These are phyloP conservation scores for Delphinella strobiligena DNA, from an alignment of 2,329 filamentous ascomycete species.

Conservation along the genomic window DNA sequence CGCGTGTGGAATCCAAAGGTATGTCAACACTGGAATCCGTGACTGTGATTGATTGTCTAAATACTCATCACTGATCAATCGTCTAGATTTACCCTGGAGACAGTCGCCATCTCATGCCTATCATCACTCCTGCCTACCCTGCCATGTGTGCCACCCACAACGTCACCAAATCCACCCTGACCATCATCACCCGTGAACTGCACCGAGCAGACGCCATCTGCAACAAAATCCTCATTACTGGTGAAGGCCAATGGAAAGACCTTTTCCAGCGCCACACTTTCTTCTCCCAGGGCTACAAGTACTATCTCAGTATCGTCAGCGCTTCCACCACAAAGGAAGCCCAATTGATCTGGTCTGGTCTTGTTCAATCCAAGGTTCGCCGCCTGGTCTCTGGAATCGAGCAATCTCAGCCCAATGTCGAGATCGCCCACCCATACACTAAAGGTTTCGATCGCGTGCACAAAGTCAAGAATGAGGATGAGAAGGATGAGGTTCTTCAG, in stretches of 20 bases:
- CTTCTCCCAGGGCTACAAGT: slow-evolving; percentile 87
- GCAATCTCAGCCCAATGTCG: slow-evolving; percentile 59
- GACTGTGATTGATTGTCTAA: no score
- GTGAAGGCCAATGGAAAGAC: slow-evolving; percentile 71
- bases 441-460: slow-evolving; percentile 84
- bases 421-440: slow-evolving; percentile 79
- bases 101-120: slow-evolving; percentile 83
- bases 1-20: slow-evolving; percentile 92
- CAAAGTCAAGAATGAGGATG: slow-evolving; percentile 49
- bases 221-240: slow-evolving; percentile 59
- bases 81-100: slow-evolving; percentile 67
- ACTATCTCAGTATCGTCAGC: slow-evolving; percentile 81
- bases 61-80: slow-evolving; percentile 7
- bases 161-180: slow-evolving; percentile 73
- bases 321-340: slow-evolving; percentile 74
- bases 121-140: slow-evolving; percentile 94
- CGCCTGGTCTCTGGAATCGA: slow-evolving; percentile 76
- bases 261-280: slow-evolving; percentile 85
- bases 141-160: slow-evolving; percentile 98
- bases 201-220: slow-evolving; percentile 65
- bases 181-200: slow-evolving; percentile 73
- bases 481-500: slow-evolving; percentile 50
- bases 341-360: slow-evolving; percentile 77
- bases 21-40: slow-evolving; percentile 17
- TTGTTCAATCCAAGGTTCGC: slow-evolving; percentile 87